Base-by-base conservation (phyloP, 805 yeast species). In the Candida quercuum region DNA sequence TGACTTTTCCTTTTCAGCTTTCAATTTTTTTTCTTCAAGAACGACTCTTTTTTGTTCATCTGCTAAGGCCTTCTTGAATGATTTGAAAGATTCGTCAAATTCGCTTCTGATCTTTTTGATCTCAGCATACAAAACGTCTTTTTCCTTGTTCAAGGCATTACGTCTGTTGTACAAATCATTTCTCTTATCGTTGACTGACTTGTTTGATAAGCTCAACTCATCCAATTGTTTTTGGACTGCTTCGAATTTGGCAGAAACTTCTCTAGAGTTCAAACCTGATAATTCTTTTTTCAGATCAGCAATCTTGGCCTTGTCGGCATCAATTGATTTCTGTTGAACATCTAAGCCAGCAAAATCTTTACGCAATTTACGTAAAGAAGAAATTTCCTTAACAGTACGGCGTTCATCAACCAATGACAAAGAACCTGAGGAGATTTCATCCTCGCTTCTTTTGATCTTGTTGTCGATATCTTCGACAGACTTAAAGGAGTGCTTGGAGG, bases 391-490 rank as follows among this genome's bases (percentile, higher is more conserved):
- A 49, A 93, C 78, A 47, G 72, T 64, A 57, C 79, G 74, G 69
- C 86, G 82, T 73, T 93, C 99, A 46, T 91, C 96, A 37, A 88
- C 97, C 56, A 93, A 77, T 52, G 86, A 76, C 59, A 93, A 71
- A 32, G 72, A 64, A 46, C 98, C 98, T 35, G 83, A 64, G 39
- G 84, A 86, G 44, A 93, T 81, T 48, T 73, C 69, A 30, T 71
- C 73, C 59, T 93, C 97, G 55, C 87, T 74, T 47, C 68, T 69
- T 41, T 59, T 57, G 54, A 85, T 71, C 61, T 81, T 77, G 41
- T 67, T 67, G 50, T 84, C 88, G 48, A 85, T 81, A 45, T 85
- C 94, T 26, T 66, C 79, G 43, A 72, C 74, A 33, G 69, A 65
- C 60, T 79, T 80, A 72, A 76, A 89, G 48, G 67, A 75, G 63